A percentile compares a stretch with the other conserved stretches of the same genome.
Evolutionary conservation across 805 yeast species (phyloP).

Genomic region (Ogataea chonburiensis): DNA sequence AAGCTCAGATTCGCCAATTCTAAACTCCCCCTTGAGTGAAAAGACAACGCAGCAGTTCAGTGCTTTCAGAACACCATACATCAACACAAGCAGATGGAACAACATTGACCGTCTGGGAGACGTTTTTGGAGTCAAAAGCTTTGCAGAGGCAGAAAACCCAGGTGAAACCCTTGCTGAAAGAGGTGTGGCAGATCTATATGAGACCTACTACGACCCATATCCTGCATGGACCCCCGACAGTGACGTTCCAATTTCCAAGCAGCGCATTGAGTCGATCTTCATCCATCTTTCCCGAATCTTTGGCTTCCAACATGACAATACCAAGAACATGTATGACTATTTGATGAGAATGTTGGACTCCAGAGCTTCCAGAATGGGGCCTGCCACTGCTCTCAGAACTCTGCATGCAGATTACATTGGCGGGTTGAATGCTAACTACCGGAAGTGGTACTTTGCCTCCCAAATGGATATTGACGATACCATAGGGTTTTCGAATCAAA

Average conservation of each 20-base stretch:
- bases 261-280: constrained; percentile 57
- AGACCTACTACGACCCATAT: constrained; percentile 47
- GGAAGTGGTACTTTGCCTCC: constrained; percentile 77
- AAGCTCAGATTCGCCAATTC: constrained; percentile 18
- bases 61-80: constrained; percentile 45
- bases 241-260: constrained; percentile 47
- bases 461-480: constrained; percentile 61
- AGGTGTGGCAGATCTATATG: constrained; percentile 43
- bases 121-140: constrained; percentile 31
- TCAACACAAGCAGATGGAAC: constrained; percentile 44
- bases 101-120: constrained; percentile 38
- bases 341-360: constrained; percentile 63
- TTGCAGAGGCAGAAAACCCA: constrained; percentile 35
- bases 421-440: constrained; percentile 64
- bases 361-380: constrained; percentile 63
- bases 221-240: constrained; percentile 49
- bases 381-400: constrained; percentile 52
- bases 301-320: constrained; percentile 68
- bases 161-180: constrained; percentile 29
- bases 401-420: constrained; percentile 76
- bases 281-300: constrained; percentile 51
- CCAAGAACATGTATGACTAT: constrained; percentile 66
- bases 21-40: constrained; percentile 31
- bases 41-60: constrained; percentile 35
- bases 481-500: constrained; percentile 35